phyloP scores from a whole-genome alignment of 331 rosid genomes.

The Erythrophleum ivorense region DNA sequence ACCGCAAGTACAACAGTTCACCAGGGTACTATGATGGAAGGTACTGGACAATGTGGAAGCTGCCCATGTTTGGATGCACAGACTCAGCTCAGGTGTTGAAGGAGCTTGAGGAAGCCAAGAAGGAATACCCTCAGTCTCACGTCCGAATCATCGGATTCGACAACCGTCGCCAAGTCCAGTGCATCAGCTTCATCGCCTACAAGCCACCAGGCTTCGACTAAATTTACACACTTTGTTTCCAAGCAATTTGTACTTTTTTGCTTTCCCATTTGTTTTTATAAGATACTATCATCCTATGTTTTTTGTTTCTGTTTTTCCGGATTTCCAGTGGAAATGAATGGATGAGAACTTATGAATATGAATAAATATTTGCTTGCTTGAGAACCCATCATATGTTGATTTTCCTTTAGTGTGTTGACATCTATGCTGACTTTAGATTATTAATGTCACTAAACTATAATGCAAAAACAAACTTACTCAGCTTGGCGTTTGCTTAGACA shows the following conservation, averaged over 20 bases:
- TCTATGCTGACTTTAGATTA: background rate
- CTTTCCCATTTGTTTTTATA: constrained; percentile 24
- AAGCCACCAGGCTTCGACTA: constrained; percentile 21
- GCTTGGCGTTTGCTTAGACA: too few species aligned
- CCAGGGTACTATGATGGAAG: constrained; percentile 10
- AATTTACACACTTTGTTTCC: background rate
- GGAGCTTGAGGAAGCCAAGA: background rate
- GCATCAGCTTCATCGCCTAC: constrained; percentile 73
- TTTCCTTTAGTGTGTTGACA: background rate
- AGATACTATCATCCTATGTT: constrained; percentile 17
- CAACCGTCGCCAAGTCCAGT: constrained; percentile 62
- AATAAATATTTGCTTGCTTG: background rate
- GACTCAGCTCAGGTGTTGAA: background rate
- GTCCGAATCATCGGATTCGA: constrained; percentile 70
- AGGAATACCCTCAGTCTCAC: background rate
- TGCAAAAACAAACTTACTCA: too few species aligned
- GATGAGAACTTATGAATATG: background rate
- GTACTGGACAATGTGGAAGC: constrained; percentile 19
- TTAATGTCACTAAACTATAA: background rate
- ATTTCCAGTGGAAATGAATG: background rate
- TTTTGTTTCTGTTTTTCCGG: constrained; percentile 14
- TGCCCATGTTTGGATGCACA: constrained; percentile 15
- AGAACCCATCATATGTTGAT: background rate
- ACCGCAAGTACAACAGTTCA: background rate
- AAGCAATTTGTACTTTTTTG: background rate